Conservation (phyloP, 306 rosid genomes). For the Hippophae gyantsensis region DNA sequence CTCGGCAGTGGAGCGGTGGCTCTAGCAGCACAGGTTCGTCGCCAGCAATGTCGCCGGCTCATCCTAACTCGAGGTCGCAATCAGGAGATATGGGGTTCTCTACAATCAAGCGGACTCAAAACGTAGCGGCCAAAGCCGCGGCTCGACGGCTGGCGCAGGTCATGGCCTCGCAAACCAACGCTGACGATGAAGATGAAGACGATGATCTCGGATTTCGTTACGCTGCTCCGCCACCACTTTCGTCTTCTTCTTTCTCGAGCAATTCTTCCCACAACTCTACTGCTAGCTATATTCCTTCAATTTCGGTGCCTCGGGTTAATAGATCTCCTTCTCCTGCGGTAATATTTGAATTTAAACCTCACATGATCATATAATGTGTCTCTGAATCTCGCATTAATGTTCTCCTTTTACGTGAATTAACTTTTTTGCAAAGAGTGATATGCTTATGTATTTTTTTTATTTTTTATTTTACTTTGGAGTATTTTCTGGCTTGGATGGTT, state of each 20-base stretch:
- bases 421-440: no score
- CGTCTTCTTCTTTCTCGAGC: slow-evolving; percentile 28
- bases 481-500: no score
- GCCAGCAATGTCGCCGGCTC: slow-evolving; percentile 84
- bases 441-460: no score
- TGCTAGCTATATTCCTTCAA: slow-evolving; percentile 37
- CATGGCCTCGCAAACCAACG: slow-evolving; percentile 67
- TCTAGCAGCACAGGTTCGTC: slow-evolving; percentile 82
- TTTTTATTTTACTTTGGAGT: no score
- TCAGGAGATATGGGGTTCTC: slow-evolving; percentile 42
- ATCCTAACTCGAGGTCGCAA: slow-evolving; percentile 54
- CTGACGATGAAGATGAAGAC: slow-evolving; percentile 55
- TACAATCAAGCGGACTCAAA: slow-evolving; percentile 81
- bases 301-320: slow-evolving; percentile 53
- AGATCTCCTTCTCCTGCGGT: slow-evolving; percentile 99
- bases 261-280: slow-evolving; percentile 19
- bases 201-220: slow-evolving; percentile 67
- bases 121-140: slow-evolving; percentile 88
- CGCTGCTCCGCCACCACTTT: slow-evolving; percentile 38
- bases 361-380: no score
- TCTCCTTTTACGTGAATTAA: no score
- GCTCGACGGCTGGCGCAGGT: slow-evolving; percentile 94
- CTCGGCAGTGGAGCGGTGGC: slow-evolving; percentile 81
- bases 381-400: no score
- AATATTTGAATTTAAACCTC: slow-evolving; percentile 23